Percentiles rank a stretch among this genome's conserved stretches.
Conservation (phyloP, 73 alveolate species). For the Stentor roeselii region DNA sequence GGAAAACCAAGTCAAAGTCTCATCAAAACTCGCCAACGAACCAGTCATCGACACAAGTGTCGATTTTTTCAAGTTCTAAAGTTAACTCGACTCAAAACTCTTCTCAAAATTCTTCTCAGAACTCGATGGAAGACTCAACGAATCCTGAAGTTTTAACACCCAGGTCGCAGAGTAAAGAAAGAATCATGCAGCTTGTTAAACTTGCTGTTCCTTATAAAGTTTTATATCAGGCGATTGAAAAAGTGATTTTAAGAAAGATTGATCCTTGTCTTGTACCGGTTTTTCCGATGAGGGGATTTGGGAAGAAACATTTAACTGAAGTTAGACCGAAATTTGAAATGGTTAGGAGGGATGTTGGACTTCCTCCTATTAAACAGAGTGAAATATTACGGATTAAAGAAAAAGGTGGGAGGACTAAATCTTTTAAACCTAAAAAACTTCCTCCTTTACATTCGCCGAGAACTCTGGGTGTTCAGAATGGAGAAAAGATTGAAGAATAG, state of each 20-base stretch:
- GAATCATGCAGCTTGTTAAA: too few relatives aligned
- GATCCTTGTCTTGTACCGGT: background rate
- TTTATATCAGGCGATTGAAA: too few relatives aligned
- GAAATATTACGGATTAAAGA: background rate
- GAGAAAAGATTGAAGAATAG: too few relatives aligned
- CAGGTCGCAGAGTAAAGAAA: background rate
- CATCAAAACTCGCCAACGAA: background rate
- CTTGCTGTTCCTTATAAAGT: background rate
- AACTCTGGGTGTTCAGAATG: too few relatives aligned
- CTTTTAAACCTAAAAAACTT: background rate
- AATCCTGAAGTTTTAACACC: background rate
- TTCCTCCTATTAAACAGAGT: background rate
- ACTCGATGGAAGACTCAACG: background rate
- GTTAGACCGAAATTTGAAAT: background rate
- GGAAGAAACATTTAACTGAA: background rate
- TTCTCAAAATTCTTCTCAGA: background rate
- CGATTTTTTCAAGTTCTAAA: background rate
- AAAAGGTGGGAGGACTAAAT: background rate
- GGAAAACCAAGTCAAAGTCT: background rate
- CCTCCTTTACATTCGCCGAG: background rate
- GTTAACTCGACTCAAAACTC: background rate
- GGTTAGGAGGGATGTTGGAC: background rate
- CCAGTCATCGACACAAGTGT: background rate
- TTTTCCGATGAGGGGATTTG: background rate
- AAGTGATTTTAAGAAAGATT: background rate